Conservation (phyloP, 2,329 filamentous ascomycete species). For the Eutypa lata region DNA sequence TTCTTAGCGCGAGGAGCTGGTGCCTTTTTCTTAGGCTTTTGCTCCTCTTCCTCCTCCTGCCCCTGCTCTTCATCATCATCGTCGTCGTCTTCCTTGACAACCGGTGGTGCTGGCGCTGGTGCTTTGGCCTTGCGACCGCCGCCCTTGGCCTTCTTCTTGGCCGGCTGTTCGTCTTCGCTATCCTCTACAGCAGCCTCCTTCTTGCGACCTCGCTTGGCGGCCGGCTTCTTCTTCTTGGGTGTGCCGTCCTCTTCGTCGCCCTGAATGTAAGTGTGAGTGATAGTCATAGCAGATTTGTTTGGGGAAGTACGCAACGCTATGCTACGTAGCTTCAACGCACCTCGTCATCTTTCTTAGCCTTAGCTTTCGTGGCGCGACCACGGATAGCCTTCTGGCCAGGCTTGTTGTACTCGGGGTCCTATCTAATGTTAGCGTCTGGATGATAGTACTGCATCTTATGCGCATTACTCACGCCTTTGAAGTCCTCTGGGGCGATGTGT, state of each 20-base stretch:
- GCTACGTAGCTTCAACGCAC: slow-evolving; percentile 16
- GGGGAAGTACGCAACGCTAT: no score
- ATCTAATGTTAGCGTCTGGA: slow-evolving; percentile 3
- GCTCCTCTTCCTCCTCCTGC: slow-evolving; percentile 21
- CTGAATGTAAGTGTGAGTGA: slow-evolving; percentile 6
- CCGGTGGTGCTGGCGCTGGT: slow-evolving; percentile 8
- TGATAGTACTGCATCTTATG: neutral
- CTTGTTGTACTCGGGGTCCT: slow-evolving; percentile 75
- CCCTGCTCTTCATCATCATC: slow-evolving; percentile 21
- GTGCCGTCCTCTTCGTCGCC: slow-evolving; percentile 21
- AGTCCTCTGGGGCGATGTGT: slow-evolving; percentile 81
- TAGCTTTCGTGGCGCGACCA: slow-evolving; percentile 33
- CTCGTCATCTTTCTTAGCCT: slow-evolving; percentile 32
- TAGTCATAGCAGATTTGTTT: neutral
- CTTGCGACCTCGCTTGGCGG: slow-evolving; percentile 35
- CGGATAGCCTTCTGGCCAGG: slow-evolving; percentile 66
- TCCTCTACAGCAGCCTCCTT: slow-evolving; percentile 28
- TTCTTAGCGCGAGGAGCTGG: slow-evolving; percentile 30
- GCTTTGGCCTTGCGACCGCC: slow-evolving; percentile 23
- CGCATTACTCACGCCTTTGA: slow-evolving; percentile 70
- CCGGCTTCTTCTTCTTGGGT: slow-evolving; percentile 32
- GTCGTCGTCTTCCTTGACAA: slow-evolving; percentile 19
- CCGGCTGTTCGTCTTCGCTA: slow-evolving; percentile 29
- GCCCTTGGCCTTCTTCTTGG: slow-evolving; percentile 37
- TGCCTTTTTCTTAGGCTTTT: slow-evolving; percentile 19